phyloP scores from a whole-genome alignment of 1,284 basidiomycete species.

The Leccinum pachyderme region DNA sequence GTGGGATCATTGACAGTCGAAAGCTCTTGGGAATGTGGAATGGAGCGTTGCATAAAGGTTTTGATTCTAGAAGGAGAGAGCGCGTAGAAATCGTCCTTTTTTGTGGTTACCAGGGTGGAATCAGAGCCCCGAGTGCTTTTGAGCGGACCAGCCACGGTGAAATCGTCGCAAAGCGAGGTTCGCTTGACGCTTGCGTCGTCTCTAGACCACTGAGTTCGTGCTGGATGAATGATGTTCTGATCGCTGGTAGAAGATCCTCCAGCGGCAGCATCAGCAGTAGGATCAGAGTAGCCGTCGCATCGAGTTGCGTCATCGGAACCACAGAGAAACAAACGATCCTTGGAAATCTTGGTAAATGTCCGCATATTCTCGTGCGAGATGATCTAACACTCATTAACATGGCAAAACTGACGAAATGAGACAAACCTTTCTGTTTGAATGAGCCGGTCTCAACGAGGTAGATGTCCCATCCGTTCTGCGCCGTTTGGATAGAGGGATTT shows the following conservation, averaged over 20 bases:
- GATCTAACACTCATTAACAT: conserved; percentile 13
- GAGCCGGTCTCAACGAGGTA: neutral
- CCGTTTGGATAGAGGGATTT: conserved; percentile 21
- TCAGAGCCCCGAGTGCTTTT: neutral
- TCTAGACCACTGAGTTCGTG: conserved; percentile 6
- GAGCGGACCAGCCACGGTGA: neutral
- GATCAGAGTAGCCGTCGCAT: conserved; percentile 29
- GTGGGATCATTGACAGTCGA: neutral
- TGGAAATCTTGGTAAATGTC: neutral
- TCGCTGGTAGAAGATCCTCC: conserved; percentile 11
- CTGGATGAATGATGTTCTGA: conserved; percentile 28
- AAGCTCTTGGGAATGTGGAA: neutral
- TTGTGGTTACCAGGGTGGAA: neutral
- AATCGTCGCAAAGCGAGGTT: neutral
- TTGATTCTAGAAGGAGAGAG: conserved; percentile 30
- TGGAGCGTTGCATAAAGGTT: conserved; percentile 19
- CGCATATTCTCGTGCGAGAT: neutral
- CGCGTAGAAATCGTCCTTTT: conserved; percentile 8
- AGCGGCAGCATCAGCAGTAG: conserved; percentile 13
- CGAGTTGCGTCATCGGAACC: conserved; percentile 6
- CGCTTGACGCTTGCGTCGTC: conserved; percentile 8
- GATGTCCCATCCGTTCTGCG: conserved; percentile 3
- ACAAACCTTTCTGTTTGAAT: conserved; percentile 21
- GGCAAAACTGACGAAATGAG: neutral
- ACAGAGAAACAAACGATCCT: conserved; percentile 20